Evolutionary conservation across 441 rosid species (phyloP), one percentile per base, ranked within the genome.

Genomic region (Adansonia gregorii): DNA sequence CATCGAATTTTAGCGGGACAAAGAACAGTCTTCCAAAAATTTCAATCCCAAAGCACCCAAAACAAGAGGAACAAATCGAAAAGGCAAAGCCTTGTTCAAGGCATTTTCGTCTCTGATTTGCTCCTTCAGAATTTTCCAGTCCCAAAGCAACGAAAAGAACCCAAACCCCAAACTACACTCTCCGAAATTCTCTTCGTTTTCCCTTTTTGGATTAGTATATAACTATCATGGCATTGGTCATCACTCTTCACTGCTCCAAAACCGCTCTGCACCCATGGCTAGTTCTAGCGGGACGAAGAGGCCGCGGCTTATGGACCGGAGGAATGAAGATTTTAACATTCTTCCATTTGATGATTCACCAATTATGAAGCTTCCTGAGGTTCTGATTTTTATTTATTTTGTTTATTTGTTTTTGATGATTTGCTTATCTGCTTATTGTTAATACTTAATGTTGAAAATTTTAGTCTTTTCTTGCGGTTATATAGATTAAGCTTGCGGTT

Each of bases 361-460:
- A 52, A 88, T 94, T 51, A 93, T 94, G 94, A 86, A 93, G 75
- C 92, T 94, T 82, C 94, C 94, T 46, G 97, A 97, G 99, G 99
- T 97, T 78, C 61, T 76, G 43, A 31, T 73, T 20, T 46, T 65
- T 78, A 24, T 22, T 67, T 67, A 15, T 35, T 27, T 64, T 64
- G 48, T 64, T 15, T 0, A 27, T 49, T 49, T 49, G 2, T 61
- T 48, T 7, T 0, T 22, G 7, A 69, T 68, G 15, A 8, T 76
- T 73, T 20, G 67, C 73, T 79, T 31, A 79, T 19, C 63, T 69
- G 72, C 15, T 45, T 68, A 74, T 67, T 8, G 48, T 22, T 45
- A 27, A 52, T 87, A 20, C 79, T 6, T 69, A 24, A 6, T 49
- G 19, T n/a, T 49, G 39, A 56, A 4, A 52, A 5, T 19, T 56